A percentile compares a stretch with the other conserved stretches of the same genome.
These are phyloP conservation scores for Leccinum holopus DNA, from an alignment of 1,284 basidiomycete genomes.

Conservation along the genomic window DNA sequence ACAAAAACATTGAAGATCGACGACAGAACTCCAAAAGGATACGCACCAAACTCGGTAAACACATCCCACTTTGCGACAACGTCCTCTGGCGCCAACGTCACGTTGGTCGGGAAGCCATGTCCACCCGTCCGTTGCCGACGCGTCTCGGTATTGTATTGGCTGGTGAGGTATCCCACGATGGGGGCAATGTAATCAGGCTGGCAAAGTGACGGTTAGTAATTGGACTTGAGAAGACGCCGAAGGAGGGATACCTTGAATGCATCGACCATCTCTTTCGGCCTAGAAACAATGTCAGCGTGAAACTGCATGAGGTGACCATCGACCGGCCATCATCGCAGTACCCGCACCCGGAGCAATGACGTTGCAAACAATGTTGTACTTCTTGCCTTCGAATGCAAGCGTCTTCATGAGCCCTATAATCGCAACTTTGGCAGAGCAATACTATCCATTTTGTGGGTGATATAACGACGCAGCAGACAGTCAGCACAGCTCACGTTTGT, in stretches of 20 bases:
- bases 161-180: conserved; percentile 88
- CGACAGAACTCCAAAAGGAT: neutral
- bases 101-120: conserved; percentile 81
- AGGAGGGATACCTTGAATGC: conserved; percentile 71
- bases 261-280: conserved; percentile 91
- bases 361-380: conserved; percentile 90
- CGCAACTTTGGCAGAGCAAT: conserved; percentile 91
- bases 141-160: conserved; percentile 78
- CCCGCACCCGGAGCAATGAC: conserved; percentile 88
- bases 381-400: conserved; percentile 89
- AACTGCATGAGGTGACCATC: neutral
- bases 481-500: conserved; percentile 56
- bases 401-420: conserved; percentile 90
- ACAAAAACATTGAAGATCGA: conserved; percentile 4
- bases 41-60: conserved; percentile 81
- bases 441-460: conserved; percentile 42
- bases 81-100: conserved; percentile 74
- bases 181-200: conserved; percentile 92
- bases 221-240: neutral
- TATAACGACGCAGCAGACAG: neutral
- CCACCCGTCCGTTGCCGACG: conserved; percentile 94
- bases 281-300: conserved; percentile 29
- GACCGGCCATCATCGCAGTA: conserved; percentile 82
- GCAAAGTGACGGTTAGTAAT: conserved; percentile 3
- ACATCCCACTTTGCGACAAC: conserved; percentile 75